Percentiles rank a stretch among this genome's conserved stretches.
phyloP scores from a whole-genome alignment of 768 basidiomycete genomes.

The Suillus bovinus region DNA sequence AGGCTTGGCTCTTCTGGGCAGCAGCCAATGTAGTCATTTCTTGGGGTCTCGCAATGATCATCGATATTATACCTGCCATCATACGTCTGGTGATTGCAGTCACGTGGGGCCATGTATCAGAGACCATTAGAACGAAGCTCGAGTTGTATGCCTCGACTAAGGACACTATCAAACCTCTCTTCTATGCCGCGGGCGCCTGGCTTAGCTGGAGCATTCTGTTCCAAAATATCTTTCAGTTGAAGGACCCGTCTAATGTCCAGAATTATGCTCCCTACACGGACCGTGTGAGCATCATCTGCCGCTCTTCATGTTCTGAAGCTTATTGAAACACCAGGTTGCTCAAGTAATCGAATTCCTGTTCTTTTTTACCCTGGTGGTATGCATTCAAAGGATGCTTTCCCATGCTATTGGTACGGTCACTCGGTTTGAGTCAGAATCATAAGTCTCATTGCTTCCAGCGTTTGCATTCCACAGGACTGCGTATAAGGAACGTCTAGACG shows the following conservation, averaged over 20 bases:
- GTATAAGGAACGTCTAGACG: conserved; percentile 67
- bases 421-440: not conserved
- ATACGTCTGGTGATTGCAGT: conserved; percentile 52
- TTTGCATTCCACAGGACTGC: conserved; percentile 79
- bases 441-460: conserved; percentile 36
- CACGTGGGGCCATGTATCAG: conserved; percentile 77
- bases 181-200: conserved; percentile 73
- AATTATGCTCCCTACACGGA: conserved; percentile 65
- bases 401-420: conserved; percentile 53
- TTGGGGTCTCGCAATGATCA: conserved; percentile 73
- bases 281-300: conserved; percentile 40
- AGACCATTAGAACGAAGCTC: conserved; percentile 60
- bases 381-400: conserved; percentile 64
- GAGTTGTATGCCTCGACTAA: conserved; percentile 74
- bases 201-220: conserved; percentile 79
- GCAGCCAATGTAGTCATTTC: conserved; percentile 77
- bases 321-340: conserved; percentile 40
- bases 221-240: conserved; percentile 59
- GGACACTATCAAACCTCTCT: conserved; percentile 65
- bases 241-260: conserved; percentile 36
- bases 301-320: not conserved
- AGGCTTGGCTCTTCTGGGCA: conserved; percentile 83
- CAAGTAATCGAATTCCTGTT: conserved; percentile 74
- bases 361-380: conserved; percentile 68
- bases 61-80: conserved; percentile 66